phyloP scores from a whole-genome alignment of 2,329 filamentous ascomycete species.

The Elsinoe necatrix region DNA sequence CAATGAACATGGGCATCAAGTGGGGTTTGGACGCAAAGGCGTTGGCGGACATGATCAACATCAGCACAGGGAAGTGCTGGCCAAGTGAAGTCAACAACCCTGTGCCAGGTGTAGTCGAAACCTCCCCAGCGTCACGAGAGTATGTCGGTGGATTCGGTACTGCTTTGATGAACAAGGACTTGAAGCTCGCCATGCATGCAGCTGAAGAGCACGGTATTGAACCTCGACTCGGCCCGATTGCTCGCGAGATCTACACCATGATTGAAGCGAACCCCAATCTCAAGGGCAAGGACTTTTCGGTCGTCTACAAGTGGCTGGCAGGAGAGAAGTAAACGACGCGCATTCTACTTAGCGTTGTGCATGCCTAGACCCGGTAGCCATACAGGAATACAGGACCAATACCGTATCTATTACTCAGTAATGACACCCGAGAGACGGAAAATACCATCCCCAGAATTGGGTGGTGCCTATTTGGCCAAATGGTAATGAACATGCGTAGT shows the following conservation, averaged over 20 bases:
- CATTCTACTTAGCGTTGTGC: not conserved
- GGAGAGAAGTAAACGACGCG: conserved; percentile 29
- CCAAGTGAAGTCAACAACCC: conserved; percentile 94
- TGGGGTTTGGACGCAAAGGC: conserved; percentile 57
- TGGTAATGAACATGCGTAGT: not conserved
- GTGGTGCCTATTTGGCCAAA: not conserved
- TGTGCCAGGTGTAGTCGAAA: conserved; percentile 71
- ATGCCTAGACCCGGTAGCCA: not conserved
- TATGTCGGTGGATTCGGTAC: conserved; percentile 50
- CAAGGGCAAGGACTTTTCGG: conserved; percentile 44
- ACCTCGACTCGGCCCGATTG: conserved; percentile 38
- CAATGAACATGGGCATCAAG: conserved; percentile 56
- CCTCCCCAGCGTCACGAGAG: conserved; percentile 64
- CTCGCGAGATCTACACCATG: conserved; percentile 39
- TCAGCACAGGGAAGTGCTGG: conserved; percentile 92
- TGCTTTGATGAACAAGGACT: conserved; percentile 43
- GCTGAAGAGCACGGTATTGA: conserved; percentile 37
- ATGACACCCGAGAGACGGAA: not conserved
- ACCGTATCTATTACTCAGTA: not conserved
- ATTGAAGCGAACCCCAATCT: conserved; percentile 36
- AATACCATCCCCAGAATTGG: not conserved
- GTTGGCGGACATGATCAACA: conserved; percentile 80
- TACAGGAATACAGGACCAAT: conserved; percentile 8
- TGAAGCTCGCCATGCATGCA: conserved; percentile 42
- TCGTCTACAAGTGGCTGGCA: conserved; percentile 42